Base-by-base conservation (phyloP, 495 filamentous ascomycete species). In the Penicillium cosmopolitanum region DNA sequence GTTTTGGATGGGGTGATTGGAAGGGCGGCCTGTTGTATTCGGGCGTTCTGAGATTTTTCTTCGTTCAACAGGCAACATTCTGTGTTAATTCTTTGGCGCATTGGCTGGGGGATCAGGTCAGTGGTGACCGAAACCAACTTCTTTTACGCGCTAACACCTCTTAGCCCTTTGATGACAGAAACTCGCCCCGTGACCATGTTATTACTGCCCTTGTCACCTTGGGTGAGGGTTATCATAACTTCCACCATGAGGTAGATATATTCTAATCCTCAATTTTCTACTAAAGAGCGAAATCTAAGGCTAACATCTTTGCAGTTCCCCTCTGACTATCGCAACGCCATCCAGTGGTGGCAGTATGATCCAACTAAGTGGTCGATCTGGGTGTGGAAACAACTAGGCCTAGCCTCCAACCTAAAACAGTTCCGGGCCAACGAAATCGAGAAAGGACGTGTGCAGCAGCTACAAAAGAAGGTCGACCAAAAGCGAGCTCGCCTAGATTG, bases 51-150 rank as follows among this genome's bases (percentile, higher is more conserved):
- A 82, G 93, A 62, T 89, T 93, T 69, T 92, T 92, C 80, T 90
- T 97, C 78, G 90, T 96, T 57, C 92, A 96, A 78, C 92, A 97
- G 72, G 92, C 93, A 58, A 97, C 93, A 56, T 96, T 97, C 84
- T 96, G 93, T 69, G 92, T 96, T 83, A 96, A 96, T 81, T 95
- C 91, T 48, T 80, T 96, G 48, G 92, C 92, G 51, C 93, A 97
- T 77, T 97, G 92, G 92, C 87, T 96, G 63, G 93, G 93, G 48
- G 93, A 96, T 64, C 92, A 68, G 63, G 66, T 66, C 0, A 52
- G 36, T 38, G 8, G 15, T 9, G 5, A 12, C 13, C 13, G 15
- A 16, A 1, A 2, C 13, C 19, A 50, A 28, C n/a, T 8, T n/a
- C 28, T 34, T 43, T 35, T 50, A 31, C 28, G 28, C 28, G 28